phyloP scores from a whole-genome alignment of 164 flowering plant species.

The Magnolia kwangsiensis region DNA sequence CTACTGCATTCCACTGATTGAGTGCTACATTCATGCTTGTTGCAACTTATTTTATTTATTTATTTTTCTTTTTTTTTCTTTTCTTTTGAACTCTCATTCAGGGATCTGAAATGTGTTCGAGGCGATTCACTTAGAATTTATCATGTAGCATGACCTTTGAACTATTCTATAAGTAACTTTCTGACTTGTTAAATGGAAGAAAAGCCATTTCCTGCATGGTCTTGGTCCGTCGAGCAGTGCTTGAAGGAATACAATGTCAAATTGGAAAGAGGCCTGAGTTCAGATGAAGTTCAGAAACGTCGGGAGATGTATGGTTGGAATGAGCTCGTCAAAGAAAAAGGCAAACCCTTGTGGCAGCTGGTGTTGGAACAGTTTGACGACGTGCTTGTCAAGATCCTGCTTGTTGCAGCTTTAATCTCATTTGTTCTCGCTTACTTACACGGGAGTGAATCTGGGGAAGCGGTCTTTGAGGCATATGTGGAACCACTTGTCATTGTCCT shows the following conservation, averaged over 20 bases:
- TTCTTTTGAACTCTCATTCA: not conserved
- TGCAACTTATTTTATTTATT: no score
- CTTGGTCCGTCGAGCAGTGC: conserved; percentile 80
- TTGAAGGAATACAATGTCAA: conserved; percentile 70
- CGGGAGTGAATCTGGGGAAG: conserved; percentile 41
- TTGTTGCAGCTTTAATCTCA: conserved; percentile 78
- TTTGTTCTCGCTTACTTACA: conserved; percentile 62
- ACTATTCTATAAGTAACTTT: not conserved
- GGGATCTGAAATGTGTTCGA: conserved; percentile 5
- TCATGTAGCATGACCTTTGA: not conserved
- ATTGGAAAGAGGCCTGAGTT: conserved; percentile 62
- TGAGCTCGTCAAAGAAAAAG: conserved; percentile 75
- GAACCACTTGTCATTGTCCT: conserved; percentile 79
- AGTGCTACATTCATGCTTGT: no score
- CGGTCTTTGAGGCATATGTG: conserved; percentile 67
- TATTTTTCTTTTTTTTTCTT: not conserved
- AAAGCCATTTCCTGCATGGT: conserved; percentile 72
- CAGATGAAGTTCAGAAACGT: conserved; percentile 62
- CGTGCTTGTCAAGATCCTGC: conserved; percentile 71
- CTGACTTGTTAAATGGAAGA: conserved; percentile 42
- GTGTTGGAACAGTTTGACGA: conserved; percentile 88
- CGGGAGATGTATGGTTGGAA: conserved; percentile 72
- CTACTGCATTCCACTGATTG: no score
- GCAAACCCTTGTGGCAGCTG: conserved; percentile 72
- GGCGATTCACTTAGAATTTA: not conserved